Evolutionary conservation across 257 asterid genomes (phyloP).

Genomic region (Capsicum baccatum): DNA sequence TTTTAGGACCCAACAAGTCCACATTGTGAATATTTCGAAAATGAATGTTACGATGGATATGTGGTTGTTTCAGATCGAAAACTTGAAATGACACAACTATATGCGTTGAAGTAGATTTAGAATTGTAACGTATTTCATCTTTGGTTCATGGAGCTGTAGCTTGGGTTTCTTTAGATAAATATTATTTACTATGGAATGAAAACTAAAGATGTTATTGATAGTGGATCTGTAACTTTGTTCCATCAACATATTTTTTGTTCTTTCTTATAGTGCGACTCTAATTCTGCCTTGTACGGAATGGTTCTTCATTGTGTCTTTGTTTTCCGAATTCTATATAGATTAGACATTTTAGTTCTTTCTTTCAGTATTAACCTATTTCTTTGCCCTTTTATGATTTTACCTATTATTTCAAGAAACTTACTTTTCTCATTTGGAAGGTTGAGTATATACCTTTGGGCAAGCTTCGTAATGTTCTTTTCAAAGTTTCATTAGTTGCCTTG

Average conservation of each 20-base stretch:
- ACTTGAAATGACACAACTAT: background rate
- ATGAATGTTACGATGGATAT: constrained; percentile 4
- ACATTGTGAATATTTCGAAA: background rate
- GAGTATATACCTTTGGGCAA: constrained; percentile 82
- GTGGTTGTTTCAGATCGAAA: background rate
- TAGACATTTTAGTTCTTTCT: constrained; percentile 3
- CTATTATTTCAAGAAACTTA: constrained; percentile 24
- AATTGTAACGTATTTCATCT: background rate
- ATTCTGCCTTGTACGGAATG: background rate
- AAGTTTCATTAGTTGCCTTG: constrained; percentile 82
- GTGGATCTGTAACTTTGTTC: background rate
- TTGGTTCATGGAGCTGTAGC: constrained; percentile 17
- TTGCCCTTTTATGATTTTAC: constrained; percentile 25
- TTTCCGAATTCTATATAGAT: background rate
- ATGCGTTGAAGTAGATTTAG: constrained; percentile 13
- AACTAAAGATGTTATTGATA: background rate
- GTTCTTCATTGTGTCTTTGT: constrained; percentile 14
- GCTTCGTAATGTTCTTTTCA: constrained; percentile 67
- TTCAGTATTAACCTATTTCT: constrained; percentile 11
- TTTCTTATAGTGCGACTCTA: background rate
- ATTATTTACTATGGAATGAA: background rate
- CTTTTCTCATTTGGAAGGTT: constrained; percentile 55
- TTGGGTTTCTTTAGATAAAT: constrained; percentile 1
- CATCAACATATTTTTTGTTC: constrained; percentile 17
- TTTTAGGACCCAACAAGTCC: background rate